Evolutionary conservation across 805 yeast species (phyloP).

Genomic region (Zygotorulaspora chibaensis): DNA sequence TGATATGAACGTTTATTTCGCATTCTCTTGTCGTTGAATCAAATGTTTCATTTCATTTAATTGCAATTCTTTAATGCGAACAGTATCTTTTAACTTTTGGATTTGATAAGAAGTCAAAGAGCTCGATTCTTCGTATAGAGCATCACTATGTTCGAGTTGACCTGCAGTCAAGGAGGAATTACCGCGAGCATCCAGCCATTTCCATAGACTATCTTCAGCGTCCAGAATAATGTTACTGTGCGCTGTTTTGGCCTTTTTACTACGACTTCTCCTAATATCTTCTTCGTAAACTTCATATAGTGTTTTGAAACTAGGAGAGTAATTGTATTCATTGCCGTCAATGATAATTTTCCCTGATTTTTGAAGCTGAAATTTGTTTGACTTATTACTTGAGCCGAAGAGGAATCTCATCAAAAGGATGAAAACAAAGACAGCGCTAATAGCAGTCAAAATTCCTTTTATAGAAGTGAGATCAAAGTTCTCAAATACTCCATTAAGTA

Average conservation of each 20-base stretch:
- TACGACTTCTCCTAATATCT: conserved; percentile 16
- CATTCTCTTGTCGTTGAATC: conserved; percentile 7
- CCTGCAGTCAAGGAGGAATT: conserved; percentile 10
- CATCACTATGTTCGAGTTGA: background rate
- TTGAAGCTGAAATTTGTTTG: conserved; percentile 16
- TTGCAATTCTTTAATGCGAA: conserved; percentile 27
- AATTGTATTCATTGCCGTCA: conserved; percentile 37
- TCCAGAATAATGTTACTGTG: conserved; percentile 32
- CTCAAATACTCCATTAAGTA: conserved; percentile 8
- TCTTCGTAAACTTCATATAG: conserved; percentile 31
- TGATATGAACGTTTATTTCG: background rate
- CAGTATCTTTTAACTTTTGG: conserved; percentile 27
- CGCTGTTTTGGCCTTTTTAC: conserved; percentile 10
- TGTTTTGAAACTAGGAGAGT: conserved; percentile 41
- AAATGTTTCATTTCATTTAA: conserved; percentile 24
- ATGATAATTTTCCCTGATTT: conserved; percentile 29
- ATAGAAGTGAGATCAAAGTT: conserved; percentile 21
- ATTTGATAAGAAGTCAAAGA: conserved; percentile 16
- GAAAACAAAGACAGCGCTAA: conserved; percentile 9
- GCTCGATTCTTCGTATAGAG: background rate
- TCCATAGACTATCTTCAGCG: conserved; percentile 64
- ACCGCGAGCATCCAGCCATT: conserved; percentile 57
- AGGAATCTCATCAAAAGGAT: conserved; percentile 11
- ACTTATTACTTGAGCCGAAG: conserved; percentile 5
- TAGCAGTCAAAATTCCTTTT: conserved; percentile 11